Base-by-base conservation (phyloP, 805 yeast species). In the Babjeviella inositovora region DNA sequence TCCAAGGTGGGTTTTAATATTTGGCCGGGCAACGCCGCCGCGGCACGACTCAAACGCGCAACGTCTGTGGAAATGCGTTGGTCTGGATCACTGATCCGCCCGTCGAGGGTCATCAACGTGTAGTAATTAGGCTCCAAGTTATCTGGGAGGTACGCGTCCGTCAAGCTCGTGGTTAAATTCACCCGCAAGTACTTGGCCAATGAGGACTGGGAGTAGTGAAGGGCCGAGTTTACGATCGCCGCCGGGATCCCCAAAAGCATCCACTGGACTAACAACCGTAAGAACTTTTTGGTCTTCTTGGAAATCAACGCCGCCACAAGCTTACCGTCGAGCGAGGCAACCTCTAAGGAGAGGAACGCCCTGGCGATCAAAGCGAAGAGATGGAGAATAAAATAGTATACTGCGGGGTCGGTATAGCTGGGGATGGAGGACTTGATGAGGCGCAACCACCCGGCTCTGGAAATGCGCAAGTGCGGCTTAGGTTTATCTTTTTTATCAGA, bases 221-320 rank as follows among this genome's bases (percentile, higher is more conserved):
- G 58, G 25, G 77, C 44, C 0, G 93, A 67, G 37, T 84, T 81
- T 7, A 79, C 72, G 15, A 79, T 39, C 3, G 93, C 65, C 2
- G 93, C 90, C 0, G 97, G 97, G 7, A 82, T 43, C 7, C 95
- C 94, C 8, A 85, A 55, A 9, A 68, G 35, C 73, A 85, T 66
- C 96, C 96, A 85, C 37, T 66, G 57, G 2, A 63, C 53, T 26
- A 84, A 45, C 14, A 75, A 60, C 29, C 62, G 60, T 27, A 72
- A 50, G 38, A 85, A 84, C 21, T 56, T 57, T 22, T 59, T 54
- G 30, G 82, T 75, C 23, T 62, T 60, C 31, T 75, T 80, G 19
- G 74, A 62, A 14, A 85, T 79, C 34, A 85, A 58, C 2, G 80
- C 68, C 0, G 93, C 80, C 4, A 85, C 94, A 25, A 85, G 53